A percentile compares a stretch with the other conserved stretches of the same genome.
Evolutionary conservation across 768 basidiomycete species (phyloP).

Genomic region (Hypholoma sublateritium): DNA sequence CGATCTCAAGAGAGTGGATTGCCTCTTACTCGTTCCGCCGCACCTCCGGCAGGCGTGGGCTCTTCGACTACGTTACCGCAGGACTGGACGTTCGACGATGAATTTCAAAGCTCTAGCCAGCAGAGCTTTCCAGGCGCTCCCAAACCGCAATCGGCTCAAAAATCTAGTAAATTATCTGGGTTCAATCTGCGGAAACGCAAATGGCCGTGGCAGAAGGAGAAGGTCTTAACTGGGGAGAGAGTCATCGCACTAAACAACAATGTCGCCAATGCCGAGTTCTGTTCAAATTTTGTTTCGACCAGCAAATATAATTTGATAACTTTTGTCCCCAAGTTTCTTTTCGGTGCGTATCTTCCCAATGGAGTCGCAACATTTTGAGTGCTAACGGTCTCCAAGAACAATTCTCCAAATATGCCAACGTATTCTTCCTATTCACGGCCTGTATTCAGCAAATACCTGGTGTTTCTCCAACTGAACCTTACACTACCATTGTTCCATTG

Average conservation of each 20-base stretch:
- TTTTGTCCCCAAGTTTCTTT: constrained; percentile 91
- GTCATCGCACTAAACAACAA: constrained; percentile 82
- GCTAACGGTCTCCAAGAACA: constrained; percentile 60
- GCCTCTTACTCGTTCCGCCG: constrained; percentile 58
- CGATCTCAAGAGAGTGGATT: constrained; percentile 56
- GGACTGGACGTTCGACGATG: constrained; percentile 76
- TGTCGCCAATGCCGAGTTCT: constrained; percentile 61
- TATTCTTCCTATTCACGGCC: constrained; percentile 98
- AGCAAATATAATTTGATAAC: constrained; percentile 91
- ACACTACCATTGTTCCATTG: constrained; percentile 93
- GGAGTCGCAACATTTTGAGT: not conserved
- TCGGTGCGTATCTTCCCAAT: constrained; percentile 53
- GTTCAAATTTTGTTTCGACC: constrained; percentile 86
- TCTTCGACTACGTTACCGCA: constrained; percentile 52
- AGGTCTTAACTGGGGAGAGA: constrained; percentile 69
- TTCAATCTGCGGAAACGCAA: constrained; percentile 52
- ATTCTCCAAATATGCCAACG: constrained; percentile 97
- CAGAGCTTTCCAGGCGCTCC: constrained; percentile 43
- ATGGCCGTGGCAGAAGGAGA: constrained; percentile 83
- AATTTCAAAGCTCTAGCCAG: constrained; percentile 38
- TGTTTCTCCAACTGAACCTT: constrained; percentile 93
- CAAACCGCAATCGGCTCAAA: constrained; percentile 34
- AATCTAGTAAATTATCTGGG: constrained; percentile 21
- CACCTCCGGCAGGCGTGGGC: constrained; percentile 59
- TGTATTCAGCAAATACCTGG: constrained; percentile 97